phyloP scores from a whole-genome alignment of 1,284 basidiomycete genomes.

The Ganoderma sinense region DNA sequence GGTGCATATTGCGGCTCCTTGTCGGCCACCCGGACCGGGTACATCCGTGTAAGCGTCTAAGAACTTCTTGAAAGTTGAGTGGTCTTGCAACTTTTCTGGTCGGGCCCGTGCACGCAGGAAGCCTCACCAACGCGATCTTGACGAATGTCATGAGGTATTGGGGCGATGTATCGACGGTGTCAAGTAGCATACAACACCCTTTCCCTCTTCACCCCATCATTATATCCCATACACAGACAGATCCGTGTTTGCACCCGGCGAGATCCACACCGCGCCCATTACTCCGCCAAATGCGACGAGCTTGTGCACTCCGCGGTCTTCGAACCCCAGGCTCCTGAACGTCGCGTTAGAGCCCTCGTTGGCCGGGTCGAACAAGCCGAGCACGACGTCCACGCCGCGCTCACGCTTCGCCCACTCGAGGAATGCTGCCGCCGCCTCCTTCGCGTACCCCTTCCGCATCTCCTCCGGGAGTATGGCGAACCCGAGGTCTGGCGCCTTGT shows the following conservation, averaged over 20 bases:
- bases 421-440: conserved; percentile 8
- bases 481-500: conserved; percentile 15
- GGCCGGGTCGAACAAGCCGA: conserved; percentile 9
- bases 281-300: conserved; percentile 9
- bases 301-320: conserved; percentile 8
- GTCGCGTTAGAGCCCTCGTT: conserved; percentile 10
- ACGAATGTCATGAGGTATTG: not conserved
- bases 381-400: conserved; percentile 8
- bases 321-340: conserved; percentile 17
- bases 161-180: not conserved
- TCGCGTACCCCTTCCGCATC: conserved; percentile 20
- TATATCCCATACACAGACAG: conserved; percentile 12
- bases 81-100: not conserved
- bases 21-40: conserved; percentile 1
- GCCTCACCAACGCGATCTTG: not conserved
- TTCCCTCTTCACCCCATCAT: not conserved
- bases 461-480: conserved; percentile 18
- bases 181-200: not conserved
- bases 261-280: conserved; percentile 6
- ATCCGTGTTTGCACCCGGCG: conserved; percentile 12
- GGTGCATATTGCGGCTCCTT: not conserved
- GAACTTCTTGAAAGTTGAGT: too few relatives aligned
- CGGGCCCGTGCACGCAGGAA: not conserved
- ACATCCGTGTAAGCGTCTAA: not conserved
- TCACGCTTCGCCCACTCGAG: conserved; percentile 6